Evolutionary conservation across 2,329 filamentous ascomycete species (phyloP).

Genomic region (Paraconiothyrium brasiliense): DNA sequence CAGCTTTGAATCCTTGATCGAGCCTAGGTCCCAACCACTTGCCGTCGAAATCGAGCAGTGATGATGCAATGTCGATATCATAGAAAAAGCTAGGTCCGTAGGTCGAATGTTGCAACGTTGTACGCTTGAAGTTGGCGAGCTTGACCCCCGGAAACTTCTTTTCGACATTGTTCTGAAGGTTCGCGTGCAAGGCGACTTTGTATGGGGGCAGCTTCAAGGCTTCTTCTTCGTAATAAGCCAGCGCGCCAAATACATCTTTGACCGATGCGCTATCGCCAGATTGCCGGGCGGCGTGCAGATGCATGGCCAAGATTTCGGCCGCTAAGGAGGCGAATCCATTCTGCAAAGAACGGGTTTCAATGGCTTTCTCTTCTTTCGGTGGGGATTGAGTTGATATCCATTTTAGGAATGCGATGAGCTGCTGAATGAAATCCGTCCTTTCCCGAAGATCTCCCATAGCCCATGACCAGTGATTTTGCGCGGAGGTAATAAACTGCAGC

Average conservation of each 20-base stretch:
- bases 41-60: conserved; percentile 78
- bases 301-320: conserved; percentile 89
- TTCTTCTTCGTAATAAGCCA: conserved; percentile 82
- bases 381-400: conserved; percentile 43
- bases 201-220: conserved; percentile 83
- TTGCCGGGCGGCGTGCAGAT: conserved; percentile 86
- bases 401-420: conserved; percentile 75
- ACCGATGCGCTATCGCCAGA: conserved; percentile 74
- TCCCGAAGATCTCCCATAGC: conserved; percentile 82
- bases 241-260: conserved; percentile 74
- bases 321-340: conserved; percentile 77
- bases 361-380: conserved; percentile 33
- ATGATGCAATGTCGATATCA: conserved; percentile 76
- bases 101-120: conserved; percentile 69
- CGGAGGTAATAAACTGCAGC: conserved; percentile 84
- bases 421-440: conserved; percentile 76
- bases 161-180: conserved; percentile 85
- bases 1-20: conserved; percentile 77
- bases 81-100: conserved; percentile 87
- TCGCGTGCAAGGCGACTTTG: conserved; percentile 85
- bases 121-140: conserved; percentile 83
- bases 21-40: conserved; percentile 71
- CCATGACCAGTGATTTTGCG: conserved; percentile 97
- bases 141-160: conserved; percentile 77
- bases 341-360: conserved; percentile 49